Conservation (phyloP, 805 yeast genomes). For the Hanseniaspora jakobsenii region DNA sequence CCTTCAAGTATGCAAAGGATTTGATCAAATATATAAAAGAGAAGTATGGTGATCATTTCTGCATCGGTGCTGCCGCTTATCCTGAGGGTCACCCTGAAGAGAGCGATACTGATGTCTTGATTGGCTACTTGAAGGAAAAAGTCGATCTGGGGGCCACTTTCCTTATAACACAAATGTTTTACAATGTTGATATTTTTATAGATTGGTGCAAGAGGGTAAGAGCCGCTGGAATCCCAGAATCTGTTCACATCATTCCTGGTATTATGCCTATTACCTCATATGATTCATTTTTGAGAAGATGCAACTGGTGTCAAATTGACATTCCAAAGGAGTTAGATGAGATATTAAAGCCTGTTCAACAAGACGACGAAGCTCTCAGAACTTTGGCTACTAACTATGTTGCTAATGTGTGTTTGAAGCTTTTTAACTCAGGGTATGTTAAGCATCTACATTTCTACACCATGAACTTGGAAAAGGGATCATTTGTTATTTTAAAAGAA, state of each 20-base stretch:
- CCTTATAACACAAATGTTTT: slow-evolving; percentile 93
- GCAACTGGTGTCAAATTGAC: slow-evolving; percentile 80
- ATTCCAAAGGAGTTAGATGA: slow-evolving; percentile 65
- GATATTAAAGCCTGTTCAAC: slow-evolving; percentile 67
- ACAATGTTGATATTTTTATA: slow-evolving; percentile 77
- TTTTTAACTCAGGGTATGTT: slow-evolving; percentile 59
- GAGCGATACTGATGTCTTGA: slow-evolving; percentile 37
- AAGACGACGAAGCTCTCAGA: slow-evolving; percentile 81
- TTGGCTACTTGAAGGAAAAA: slow-evolving; percentile 65
- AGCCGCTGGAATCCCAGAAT: slow-evolving; percentile 45
- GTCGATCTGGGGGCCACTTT: slow-evolving; percentile 91
- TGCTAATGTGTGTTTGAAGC: slow-evolving; percentile 65
- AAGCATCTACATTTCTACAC: slow-evolving; percentile 92
- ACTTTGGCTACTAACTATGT: slow-evolving; percentile 73
- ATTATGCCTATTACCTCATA: slow-evolving; percentile 98
- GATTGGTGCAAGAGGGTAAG: slow-evolving; percentile 67
- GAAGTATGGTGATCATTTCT: slow-evolving; percentile 77
- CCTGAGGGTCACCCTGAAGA: slow-evolving; percentile 94
- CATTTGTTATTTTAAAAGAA: slow-evolving; percentile 73
- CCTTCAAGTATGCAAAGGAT: slow-evolving; percentile 80
- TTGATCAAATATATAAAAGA: slow-evolving; percentile 61
- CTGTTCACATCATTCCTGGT: slow-evolving; percentile 88
- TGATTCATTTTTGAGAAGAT: slow-evolving; percentile 83
- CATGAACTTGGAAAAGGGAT: slow-evolving; percentile 89
- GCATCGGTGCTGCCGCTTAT: slow-evolving; percentile 93